Percentiles rank a stretch among this genome's conserved stretches.
These are phyloP conservation scores for Puccinia horiana DNA, from an alignment of 1,284 basidiomycete species.

Conservation along the genomic window DNA sequence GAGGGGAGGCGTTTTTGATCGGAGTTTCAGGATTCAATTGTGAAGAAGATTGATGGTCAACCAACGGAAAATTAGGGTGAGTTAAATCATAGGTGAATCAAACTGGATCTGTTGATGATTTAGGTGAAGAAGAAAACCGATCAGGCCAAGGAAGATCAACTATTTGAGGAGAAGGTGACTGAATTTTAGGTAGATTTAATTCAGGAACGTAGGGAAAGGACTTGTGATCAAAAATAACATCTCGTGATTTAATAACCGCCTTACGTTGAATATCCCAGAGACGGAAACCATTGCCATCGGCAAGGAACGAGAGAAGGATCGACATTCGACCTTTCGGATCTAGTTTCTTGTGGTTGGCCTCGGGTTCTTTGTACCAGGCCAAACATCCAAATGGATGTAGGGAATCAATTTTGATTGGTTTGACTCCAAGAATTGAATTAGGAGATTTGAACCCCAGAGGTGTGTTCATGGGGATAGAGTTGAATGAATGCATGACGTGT, in stretches of 20 bases:
- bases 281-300: slow-evolving; percentile 2
- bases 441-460: neutral
- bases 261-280: neutral
- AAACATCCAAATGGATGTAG: neutral
- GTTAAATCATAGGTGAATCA: no score
- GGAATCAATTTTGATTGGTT: neutral
- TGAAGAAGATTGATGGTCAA: no score
- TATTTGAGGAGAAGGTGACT: no score
- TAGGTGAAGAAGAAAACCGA: no score
- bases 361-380: neutral
- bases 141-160: no score
- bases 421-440: neutral
- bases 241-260: neutral
- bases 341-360: neutral
- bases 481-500: neutral
- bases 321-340: neutral
- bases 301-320: neutral
- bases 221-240: no score
- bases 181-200: no score
- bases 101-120: no score
- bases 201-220: no score
- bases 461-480: neutral
- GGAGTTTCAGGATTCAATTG: no score
- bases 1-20: no score
- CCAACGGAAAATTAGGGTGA: no score